phyloP scores from a whole-genome alignment of 345 rosid species.

The Corchorus capsularis region DNA sequence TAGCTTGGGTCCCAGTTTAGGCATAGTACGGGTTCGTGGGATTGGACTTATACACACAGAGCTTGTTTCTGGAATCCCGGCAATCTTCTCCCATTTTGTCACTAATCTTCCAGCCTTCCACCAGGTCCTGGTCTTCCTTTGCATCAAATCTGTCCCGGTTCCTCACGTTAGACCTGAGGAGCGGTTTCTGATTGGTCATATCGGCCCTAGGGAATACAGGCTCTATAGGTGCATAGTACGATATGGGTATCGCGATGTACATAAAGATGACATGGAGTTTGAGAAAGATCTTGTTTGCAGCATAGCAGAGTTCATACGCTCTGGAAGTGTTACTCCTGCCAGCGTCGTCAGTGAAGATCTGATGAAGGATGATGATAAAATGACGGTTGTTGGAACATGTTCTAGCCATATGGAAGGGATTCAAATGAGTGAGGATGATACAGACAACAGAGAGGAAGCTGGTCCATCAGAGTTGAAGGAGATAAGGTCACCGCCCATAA shows the following conservation, averaged over 20 bases:
- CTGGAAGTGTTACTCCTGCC: conserved; percentile 35
- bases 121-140: conserved; percentile 87
- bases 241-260: conserved; percentile 86
- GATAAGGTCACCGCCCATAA: conserved; percentile 53
- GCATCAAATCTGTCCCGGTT: conserved; percentile 92
- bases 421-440: conserved; percentile 53
- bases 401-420: conserved; percentile 60
- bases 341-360: conserved; percentile 30
- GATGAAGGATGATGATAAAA: conserved; percentile 49
- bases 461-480: conserved; percentile 63
- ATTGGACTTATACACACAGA: conserved; percentile 92
- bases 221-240: conserved; percentile 92
- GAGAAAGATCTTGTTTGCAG: conserved; percentile 91
- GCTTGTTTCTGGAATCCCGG: conserved; percentile 91
- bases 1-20: conserved; percentile 75
- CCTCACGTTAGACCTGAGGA: conserved; percentile 92
- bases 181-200: conserved; percentile 76
- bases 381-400: conserved; percentile 87
- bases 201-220: conserved; percentile 78
- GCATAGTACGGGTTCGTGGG: conserved; percentile 86
- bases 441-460: conserved; percentile 35
- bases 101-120: conserved; percentile 98
- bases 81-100: conserved; percentile 96
- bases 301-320: conserved; percentile 78
- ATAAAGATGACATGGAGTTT: conserved; percentile 86